These are phyloP conservation scores for Coelastrella sp. DNA, from an alignment of 139 green algal genomes.

Conservation along the genomic window DNA sequence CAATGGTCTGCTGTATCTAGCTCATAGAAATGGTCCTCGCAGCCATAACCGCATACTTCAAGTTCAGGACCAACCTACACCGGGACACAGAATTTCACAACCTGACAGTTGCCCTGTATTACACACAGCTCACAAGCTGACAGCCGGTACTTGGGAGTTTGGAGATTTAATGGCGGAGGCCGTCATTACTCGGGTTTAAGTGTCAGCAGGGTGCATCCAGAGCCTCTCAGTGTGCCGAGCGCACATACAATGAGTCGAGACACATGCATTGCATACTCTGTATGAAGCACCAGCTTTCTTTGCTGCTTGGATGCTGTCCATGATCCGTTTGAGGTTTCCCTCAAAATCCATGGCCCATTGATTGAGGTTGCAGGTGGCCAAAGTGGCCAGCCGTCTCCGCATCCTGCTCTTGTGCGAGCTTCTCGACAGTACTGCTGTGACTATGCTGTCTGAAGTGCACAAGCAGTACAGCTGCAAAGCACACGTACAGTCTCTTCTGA, in stretches of 20 bases:
- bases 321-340: constrained; percentile 91
- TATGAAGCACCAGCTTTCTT: constrained; percentile 80
- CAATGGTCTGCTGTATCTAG: constrained; percentile 91
- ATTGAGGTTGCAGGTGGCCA: constrained; percentile 97
- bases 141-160: background rate
- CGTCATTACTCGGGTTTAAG: background rate
- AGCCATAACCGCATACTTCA: constrained; percentile 97
- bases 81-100: background rate
- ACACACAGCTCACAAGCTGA: too few species aligned
- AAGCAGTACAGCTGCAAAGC: too few species aligned
- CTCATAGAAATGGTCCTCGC: constrained; percentile 99
- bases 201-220: background rate
- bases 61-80: constrained; percentile 93
- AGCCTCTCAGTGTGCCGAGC: background rate
- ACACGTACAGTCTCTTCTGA: too few species aligned
- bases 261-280: constrained; percentile 63
- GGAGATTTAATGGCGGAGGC: background rate
- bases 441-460: too few species aligned
- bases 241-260: too few species aligned
- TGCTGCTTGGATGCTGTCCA: constrained; percentile 82
- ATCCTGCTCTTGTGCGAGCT: constrained; percentile 9
- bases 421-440: too few species aligned
- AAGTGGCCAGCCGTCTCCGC: constrained; percentile 53
- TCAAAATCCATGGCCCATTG: constrained; percentile 99
- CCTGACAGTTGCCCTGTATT: too few species aligned